Conservation (phyloP, 352 stramenopile genomes). For the Phytophthora sp. region DNA sequence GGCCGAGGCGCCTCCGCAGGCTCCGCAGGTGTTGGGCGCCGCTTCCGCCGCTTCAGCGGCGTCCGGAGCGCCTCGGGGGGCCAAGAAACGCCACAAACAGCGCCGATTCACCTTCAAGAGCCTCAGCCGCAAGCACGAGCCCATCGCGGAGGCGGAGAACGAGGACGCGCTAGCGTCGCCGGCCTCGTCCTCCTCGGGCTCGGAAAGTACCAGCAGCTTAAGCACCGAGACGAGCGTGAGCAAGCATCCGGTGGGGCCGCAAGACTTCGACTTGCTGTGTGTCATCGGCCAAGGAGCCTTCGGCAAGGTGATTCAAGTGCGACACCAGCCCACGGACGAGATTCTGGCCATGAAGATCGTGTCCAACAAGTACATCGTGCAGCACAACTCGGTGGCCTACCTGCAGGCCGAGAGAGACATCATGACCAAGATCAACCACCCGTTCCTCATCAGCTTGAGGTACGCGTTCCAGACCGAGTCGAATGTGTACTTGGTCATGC, state of each 20-base stretch:
- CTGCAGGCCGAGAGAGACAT: slow-evolving; percentile 84
- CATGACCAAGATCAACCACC: slow-evolving; percentile 89
- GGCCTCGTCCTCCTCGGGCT: background rate
- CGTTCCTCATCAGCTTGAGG: slow-evolving; percentile 79
- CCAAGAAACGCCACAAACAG: slow-evolving; percentile 10
- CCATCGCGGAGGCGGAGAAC: slow-evolving; percentile 33
- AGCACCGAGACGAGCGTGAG: slow-evolving; percentile 6
- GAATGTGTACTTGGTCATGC: slow-evolving; percentile 88
- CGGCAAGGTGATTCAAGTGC: slow-evolving; percentile 88
- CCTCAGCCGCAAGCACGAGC: slow-evolving; percentile 24
- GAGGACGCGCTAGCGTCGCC: slow-evolving; percentile 6
- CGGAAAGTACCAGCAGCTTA: slow-evolving; percentile 24
- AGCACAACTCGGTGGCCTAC: slow-evolving; percentile 84
- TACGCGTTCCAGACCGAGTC: slow-evolving; percentile 86
- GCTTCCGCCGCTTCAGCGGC: background rate
- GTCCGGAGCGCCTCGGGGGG: background rate
- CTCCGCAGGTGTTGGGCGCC: slow-evolving; percentile 24
- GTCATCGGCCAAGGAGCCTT: slow-evolving; percentile 87
- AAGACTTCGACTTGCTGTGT: slow-evolving; percentile 83
- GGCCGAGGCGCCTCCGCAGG: slow-evolving; percentile 40
- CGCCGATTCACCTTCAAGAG: slow-evolving; percentile 42
- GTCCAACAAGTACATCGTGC: slow-evolving; percentile 86
- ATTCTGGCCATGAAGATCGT: slow-evolving; percentile 90
- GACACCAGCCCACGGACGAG: slow-evolving; percentile 71
- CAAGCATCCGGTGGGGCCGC: slow-evolving; percentile 51